Evolutionary conservation across 2,329 filamentous ascomycete species (phyloP), one percentile per base, ranked within the genome.

Genomic region (Teratosphaeria zuluensis): DNA sequence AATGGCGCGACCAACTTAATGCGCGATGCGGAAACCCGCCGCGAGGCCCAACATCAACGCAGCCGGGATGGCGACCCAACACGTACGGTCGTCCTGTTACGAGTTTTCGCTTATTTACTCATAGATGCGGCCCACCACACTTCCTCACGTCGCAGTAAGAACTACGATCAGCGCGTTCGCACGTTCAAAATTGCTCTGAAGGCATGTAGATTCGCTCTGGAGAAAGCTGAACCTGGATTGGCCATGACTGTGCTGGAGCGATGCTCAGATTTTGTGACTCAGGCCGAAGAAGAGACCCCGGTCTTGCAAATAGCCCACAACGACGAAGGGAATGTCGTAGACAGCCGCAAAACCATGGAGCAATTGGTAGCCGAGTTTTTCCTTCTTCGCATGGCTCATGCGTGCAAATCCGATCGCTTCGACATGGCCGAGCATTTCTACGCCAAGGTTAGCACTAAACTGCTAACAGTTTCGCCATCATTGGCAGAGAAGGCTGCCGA

Each of bases 381-480:
- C 48, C 80, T 84, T 4, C 71, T 90, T 60, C 81, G 88, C 33
- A 84, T 84, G 42, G 79, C 81, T 33, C 71, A 94, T 72, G 90
- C 90, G 73, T 95, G 87, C 85, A 84, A 85, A 65, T 85, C 91
- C 68, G 79, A 83, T 48, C 82, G 86, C 48, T 77, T 88, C 14
- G 88, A 92, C 59, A 81, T 91, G 54, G 89, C 89, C 31, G 89
- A 95, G 57, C 84, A 90, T 70, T 84, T 94, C 78, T 92, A 87
- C 71, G 73, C 73, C 38, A 88, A 88, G 65, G 73, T 83, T 53
- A 65, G 74, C 61, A n/a, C 71, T 65, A 42, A 67, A 66, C 24
- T 66, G 56, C 57, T 69, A 0, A 69, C 82, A 1, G 79, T 85
- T 51, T 71, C 79, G 0, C 62, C 72, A 1, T 78, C 78, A 1